phyloP scores from a whole-genome alignment of 106 monocot genomes.

The Xerophyta viscosa region DNA sequence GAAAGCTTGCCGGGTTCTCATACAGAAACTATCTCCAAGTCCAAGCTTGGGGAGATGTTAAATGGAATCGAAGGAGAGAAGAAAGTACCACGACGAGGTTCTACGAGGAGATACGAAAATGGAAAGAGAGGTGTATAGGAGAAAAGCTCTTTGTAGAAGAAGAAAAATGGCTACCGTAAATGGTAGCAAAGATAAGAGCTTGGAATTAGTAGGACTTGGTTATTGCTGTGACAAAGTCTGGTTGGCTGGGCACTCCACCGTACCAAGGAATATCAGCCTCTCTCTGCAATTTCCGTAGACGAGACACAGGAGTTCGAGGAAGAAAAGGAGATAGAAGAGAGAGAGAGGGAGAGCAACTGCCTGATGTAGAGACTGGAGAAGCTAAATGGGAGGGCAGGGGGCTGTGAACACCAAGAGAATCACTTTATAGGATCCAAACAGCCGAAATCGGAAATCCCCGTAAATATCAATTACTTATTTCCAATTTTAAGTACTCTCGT shows the following conservation, averaged over 20 bases:
- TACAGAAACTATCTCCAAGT: no score
- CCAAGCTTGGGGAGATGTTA: no score
- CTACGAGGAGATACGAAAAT: not conserved
- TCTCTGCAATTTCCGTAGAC: no score
- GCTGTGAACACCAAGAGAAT: not conserved
- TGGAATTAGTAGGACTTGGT: no score
- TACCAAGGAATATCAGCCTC: not conserved
- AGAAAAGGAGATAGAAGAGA: not conserved
- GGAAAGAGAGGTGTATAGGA: no score
- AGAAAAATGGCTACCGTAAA: not conserved
- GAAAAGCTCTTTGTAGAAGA: not conserved
- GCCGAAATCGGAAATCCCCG: not conserved
- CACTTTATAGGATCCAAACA: not conserved
- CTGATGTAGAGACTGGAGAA: conserved; percentile 1
- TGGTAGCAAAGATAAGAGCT: no score
- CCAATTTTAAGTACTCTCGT: not conserved
- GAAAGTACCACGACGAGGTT: no score
- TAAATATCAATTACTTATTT: not conserved
- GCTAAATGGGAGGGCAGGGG: not conserved
- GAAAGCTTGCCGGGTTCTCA: conserved; percentile 1
- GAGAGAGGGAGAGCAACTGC: conserved; percentile 2
- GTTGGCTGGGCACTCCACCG: not conserved
- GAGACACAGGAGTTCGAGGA: not conserved
- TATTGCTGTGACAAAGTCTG: not conserved
- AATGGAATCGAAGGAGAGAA: not conserved